These are phyloP conservation scores for Eucalyptus melliodora DNA, from an alignment of 345 rosid species.

Conservation along the genomic window DNA sequence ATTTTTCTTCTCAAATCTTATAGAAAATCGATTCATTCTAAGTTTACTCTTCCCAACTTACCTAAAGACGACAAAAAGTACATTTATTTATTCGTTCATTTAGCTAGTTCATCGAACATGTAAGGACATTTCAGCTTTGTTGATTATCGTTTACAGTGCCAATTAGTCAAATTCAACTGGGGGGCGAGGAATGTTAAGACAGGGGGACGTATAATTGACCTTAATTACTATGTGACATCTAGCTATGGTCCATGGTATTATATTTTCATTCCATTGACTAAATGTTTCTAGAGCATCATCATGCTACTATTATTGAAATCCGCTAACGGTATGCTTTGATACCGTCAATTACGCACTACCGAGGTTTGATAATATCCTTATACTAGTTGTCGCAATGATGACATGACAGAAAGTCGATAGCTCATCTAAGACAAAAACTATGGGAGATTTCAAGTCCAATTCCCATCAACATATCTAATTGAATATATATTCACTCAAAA, in stretches of 20 bases:
- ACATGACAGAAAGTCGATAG: fast-evolving
- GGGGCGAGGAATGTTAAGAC: background rate
- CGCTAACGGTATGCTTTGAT: background rate
- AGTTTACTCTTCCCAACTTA: background rate
- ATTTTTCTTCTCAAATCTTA: background rate
- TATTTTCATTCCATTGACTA: background rate
- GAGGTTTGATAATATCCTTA: background rate
- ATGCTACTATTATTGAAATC: background rate
- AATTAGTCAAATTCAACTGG: background rate
- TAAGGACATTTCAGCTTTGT: background rate
- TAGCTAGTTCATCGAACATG: background rate
- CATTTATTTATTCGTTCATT: background rate
- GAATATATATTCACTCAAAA: background rate
- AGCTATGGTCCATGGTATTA: background rate
- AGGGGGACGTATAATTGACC: background rate
- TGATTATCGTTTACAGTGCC: background rate
- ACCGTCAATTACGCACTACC: background rate
- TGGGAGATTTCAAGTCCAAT: background rate
- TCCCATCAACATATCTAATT: background rate
- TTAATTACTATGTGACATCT: background rate
- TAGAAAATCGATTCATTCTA: background rate
- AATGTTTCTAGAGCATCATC: background rate
- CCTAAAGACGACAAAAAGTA: background rate
- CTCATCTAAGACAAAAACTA: background rate
- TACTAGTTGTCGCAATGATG: background rate